Base-by-base conservation (phyloP, 2,329 filamentous ascomycete species). In the Tolypocladium paradoxum region DNA sequence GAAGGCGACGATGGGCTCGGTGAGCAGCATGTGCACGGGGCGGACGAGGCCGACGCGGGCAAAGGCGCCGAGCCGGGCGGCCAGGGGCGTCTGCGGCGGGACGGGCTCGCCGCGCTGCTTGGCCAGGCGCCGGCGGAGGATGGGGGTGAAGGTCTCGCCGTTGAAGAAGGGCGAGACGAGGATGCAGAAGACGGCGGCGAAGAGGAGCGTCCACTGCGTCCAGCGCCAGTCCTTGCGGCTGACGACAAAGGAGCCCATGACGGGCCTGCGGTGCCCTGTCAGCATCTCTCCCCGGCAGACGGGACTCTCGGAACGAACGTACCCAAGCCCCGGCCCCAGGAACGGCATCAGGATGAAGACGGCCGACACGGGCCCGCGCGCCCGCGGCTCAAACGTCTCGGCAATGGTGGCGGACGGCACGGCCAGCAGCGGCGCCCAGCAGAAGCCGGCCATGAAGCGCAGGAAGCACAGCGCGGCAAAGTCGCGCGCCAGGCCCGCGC, bases 1-100 rank as follows among this genome's bases (percentile, higher is more conserved):
- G 52, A 83, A 79, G 12, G 76, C 75, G 2, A 85, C 77, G 37
- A 87, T 83, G 2, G 83, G 82, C 59, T 87, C 83, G 1, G 76
- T 75, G 40, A 82, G 61, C 8, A 86, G 70, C 73, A 87, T 82
- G 46, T 75, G 72, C 0, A 83, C 20, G 0, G 81, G 81, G 12
- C 79, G 70, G 18, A 78, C 55, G 1, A 80, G 62, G 2, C 74
- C 72, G 1, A 73, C 64, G 0, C 71, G 65, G 3, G 74, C 55
- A 54, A 78, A 76, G 1, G 56, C 20, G 22, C 57, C 59, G 29
- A 71, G 46, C 4, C 60, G 64, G 8, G 59, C 50, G 0, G 48
- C 9, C 4, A 66, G 16, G 0, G 70, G 63, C 0, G 64, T 61
- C 0, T 50, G 49, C 0, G 58, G 56, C 1, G 65, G 62, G 0